A percentile compares a stretch with the other conserved stretches of the same genome.
These are phyloP conservation scores for Acer negundo DNA, from an alignment of 345 rosid species.

Conservation along the genomic window DNA sequence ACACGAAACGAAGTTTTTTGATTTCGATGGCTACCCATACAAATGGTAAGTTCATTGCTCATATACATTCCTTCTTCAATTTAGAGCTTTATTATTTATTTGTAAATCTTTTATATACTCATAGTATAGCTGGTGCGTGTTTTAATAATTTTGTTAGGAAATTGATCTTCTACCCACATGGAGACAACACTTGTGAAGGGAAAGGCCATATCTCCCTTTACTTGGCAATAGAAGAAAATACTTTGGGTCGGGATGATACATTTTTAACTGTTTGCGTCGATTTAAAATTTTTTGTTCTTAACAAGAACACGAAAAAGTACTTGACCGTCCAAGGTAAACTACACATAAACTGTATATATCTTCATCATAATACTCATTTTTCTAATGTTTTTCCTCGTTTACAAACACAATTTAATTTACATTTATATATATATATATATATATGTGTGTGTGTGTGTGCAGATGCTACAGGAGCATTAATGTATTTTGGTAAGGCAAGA, in stretches of 20 bases:
- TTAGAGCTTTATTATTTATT: not conserved
- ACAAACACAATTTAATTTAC: no score
- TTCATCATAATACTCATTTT: no score
- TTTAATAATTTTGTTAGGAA: no score
- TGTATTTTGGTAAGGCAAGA: not conserved
- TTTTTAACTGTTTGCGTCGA: not conserved
- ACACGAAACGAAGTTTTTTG: not conserved
- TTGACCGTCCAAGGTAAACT: not conserved
- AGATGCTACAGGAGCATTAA: not conserved
- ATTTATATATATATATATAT: no score
- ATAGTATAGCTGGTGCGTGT: not conserved
- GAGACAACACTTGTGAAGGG: not conserved
- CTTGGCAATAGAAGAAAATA: not conserved
- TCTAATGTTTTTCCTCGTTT: no score
- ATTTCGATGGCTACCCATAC: not conserved
- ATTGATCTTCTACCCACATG: not conserved
- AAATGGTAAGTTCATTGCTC: not conserved
- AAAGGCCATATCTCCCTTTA: no score
- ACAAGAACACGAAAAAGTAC: not conserved
- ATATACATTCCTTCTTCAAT: not conserved
- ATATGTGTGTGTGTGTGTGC: no score
- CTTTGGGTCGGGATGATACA: no score
- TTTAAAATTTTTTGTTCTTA: not conserved
- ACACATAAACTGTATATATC: no score
- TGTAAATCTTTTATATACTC: no score